Conservation (phyloP, 495 filamentous ascomycete genomes). For the Entonaema liquescens region DNA sequence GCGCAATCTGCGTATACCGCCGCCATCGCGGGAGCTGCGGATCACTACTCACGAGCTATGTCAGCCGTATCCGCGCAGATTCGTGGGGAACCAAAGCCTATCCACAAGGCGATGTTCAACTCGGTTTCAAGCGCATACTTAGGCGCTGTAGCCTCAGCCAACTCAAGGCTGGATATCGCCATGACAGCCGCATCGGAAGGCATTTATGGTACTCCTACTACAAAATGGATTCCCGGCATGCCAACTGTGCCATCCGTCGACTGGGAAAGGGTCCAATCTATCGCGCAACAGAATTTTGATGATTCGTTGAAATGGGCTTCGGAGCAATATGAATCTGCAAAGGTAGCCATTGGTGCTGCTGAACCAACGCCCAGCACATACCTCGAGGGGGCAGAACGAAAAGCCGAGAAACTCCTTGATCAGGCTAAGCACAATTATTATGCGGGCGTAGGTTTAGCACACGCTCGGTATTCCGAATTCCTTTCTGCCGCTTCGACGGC, state of each 20-base stretch:
- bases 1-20: conserved; percentile 69
- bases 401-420: conserved; percentile 65
- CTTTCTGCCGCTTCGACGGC: conserved; percentile 71
- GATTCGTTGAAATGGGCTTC: conserved; percentile 72
- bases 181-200: conserved; percentile 56
- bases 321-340: conserved; percentile 68
- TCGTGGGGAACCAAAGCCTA: conserved; percentile 69
- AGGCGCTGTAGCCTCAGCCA: conserved; percentile 68
- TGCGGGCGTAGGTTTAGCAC: conserved; percentile 76
- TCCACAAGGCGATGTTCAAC: conserved; percentile 69
- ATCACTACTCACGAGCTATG: conserved; percentile 72
- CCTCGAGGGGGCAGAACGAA: conserved; percentile 58
- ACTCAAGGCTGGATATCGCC: conserved; percentile 62
- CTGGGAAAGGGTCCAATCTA: conserved; percentile 57
- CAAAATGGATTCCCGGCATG: conserved; percentile 33
- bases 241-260: conserved; percentile 50
- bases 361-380: conserved; percentile 62
- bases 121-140: conserved; percentile 76
- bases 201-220: conserved; percentile 56
- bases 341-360: conserved; percentile 62
- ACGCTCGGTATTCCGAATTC: conserved; percentile 79
- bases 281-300: conserved; percentile 70
- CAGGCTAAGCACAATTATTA: conserved; percentile 77
- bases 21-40: conserved; percentile 67
- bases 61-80: conserved; percentile 71